These are phyloP conservation scores for Phytophthora fragariaefolia DNA, from an alignment of 352 stramenopile genomes.

Conservation along the genomic window DNA sequence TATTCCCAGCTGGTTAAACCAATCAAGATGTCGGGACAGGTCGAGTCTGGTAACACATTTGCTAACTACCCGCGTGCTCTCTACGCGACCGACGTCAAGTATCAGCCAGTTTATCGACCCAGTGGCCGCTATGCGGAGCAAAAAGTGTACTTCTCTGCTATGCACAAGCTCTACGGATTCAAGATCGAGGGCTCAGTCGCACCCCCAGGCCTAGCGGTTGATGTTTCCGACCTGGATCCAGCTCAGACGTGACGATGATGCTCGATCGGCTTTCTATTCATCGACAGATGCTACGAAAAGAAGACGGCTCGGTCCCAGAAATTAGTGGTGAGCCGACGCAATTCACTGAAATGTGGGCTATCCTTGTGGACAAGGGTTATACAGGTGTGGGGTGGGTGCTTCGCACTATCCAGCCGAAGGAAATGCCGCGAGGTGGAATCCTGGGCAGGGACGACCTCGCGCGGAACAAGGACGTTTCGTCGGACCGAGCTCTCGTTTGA, in stretches of 20 bases:
- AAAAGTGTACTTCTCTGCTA: neutral
- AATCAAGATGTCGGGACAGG: neutral
- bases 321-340: neutral
- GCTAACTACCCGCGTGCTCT: neutral
- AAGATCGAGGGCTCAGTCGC: constrained; percentile 11
- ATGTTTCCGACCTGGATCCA: constrained; percentile 1
- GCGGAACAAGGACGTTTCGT: constrained; percentile 24
- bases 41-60: neutral
- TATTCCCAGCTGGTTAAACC: neutral
- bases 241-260: neutral
- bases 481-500: constrained; percentile 36
- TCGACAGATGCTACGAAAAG: constrained; percentile 5
- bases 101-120: neutral
- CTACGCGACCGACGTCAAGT: neutral
- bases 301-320: neutral
- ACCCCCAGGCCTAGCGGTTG: neutral
- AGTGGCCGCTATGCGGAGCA: neutral
- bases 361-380: constrained; percentile 20
- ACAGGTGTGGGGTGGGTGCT: constrained; percentile 6
- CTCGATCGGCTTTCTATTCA: constrained; percentile 3
- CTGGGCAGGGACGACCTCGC: constrained; percentile 15
- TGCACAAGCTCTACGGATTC: neutral
- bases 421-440: constrained; percentile 1
- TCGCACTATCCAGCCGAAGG: constrained; percentile 16
- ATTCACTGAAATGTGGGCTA: constrained; percentile 2